Base-by-base conservation (phyloP, 345 rosid genomes). In the Eucalyptus curtisii region DNA sequence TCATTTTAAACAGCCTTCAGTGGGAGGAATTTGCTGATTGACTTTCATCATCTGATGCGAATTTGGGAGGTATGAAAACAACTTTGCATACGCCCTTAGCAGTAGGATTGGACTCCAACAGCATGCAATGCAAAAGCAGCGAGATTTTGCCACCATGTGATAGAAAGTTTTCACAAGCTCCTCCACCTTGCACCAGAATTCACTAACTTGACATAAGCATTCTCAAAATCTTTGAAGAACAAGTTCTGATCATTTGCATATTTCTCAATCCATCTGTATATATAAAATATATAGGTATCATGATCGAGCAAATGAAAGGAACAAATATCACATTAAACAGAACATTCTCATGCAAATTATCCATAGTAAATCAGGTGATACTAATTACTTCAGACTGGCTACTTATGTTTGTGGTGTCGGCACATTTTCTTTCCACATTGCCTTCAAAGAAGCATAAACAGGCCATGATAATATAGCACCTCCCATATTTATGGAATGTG, bases 181-280 rank as follows among this genome's bases (percentile, higher is more conserved):
- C 92, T 95, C 98, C 96, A 96, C 88, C 90, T 93, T 57, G 96
- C 99, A 87, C 98, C 98, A 42, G 95, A 93, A 90, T 95, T 96
- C 71, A 95, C 96, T 30, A 97, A 94, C 93, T 96, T 97, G 86
- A 92, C 57, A 87, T 96, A 97, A 22, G 99, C 97, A 33, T 90
- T 90, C 90, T 92, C 96, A 92, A 96, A 97, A 93, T 97, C 99
- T 89, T 93, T 88, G 57, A 96, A 97, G 94, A 97, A 96, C 87
- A 88, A 86, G 86, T 93, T 91, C 92, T 96, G 95, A 90, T 96
- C 90, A 33, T 91, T 93, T 4, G 98, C 97, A 90, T 97, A 96
- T 86, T 45, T 90, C 87, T 91, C 88, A 89, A 97, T 95, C 99
- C 98, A 97, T 90, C 99, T 97, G 94, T 84, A 42, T 11, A 76